These are phyloP conservation scores for Mortierella sp. DNA, from an alignment of 371 early-diverging fungal species.

Conservation along the genomic window DNA sequence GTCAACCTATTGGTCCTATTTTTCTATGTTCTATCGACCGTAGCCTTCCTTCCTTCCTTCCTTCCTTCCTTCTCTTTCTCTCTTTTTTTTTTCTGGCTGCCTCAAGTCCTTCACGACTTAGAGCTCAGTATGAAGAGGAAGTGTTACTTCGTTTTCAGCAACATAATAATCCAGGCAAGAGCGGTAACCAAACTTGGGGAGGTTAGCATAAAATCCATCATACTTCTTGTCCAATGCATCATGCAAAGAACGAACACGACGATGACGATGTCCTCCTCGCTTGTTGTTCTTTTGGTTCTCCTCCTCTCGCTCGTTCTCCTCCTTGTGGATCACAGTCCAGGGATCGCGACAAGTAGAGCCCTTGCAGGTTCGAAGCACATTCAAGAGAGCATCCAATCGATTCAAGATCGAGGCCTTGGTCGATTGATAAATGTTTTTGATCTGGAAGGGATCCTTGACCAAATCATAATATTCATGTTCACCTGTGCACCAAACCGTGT, in stretches of 20 bases:
- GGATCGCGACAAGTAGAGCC: conserved; percentile 69
- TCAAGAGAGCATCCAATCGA: conserved; percentile 68
- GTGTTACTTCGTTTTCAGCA: conserved; percentile 27
- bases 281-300: conserved; percentile 8
- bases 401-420: conserved; percentile 51
- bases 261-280: neutral
- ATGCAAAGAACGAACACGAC: conserved; percentile 22
- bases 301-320: conserved; percentile 51
- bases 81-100: neutral
- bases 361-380: conserved; percentile 65
- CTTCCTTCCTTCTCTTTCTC: too few species aligned
- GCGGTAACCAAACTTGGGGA: conserved; percentile 40
- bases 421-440: conserved; percentile 58
- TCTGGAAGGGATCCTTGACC: conserved; percentile 67
- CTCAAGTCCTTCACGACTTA: neutral
- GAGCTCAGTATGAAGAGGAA: conserved; percentile 23
- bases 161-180: conserved; percentile 36
- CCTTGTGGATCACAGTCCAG: conserved; percentile 63
- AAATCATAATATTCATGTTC: conserved; percentile 70
- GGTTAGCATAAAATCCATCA: conserved; percentile 36
- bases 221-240: conserved; percentile 39
- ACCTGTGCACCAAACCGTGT: conserved; percentile 72
- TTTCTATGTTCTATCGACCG: too few species aligned
- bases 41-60: too few species aligned
- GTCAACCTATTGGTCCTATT: too few species aligned